Percentiles rank a stretch among this genome's conserved stretches.
Conservation (phyloP, 352 stramenopile genomes). For the Pythium angustatum region DNA sequence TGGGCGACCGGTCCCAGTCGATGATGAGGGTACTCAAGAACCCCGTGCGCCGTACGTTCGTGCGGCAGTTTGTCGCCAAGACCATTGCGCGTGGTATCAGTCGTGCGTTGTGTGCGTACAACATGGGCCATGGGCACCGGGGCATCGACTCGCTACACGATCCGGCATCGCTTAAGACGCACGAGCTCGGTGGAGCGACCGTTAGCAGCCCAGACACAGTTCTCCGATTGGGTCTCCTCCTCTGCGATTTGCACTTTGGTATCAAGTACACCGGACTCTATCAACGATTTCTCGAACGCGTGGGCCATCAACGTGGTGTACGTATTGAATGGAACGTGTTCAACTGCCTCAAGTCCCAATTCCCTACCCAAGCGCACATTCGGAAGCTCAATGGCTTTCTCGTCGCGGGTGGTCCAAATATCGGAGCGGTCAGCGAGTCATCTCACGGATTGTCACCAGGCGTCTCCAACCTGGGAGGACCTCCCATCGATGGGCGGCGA, state of each 20-base stretch:
- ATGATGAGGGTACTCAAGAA: constrained; percentile 18
- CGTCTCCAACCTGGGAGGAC: background rate
- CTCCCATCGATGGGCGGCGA: background rate
- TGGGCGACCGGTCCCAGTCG: background rate
- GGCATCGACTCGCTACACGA: background rate
- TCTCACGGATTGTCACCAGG: too few relatives aligned
- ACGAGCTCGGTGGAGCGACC: background rate
- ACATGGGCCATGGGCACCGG: constrained; percentile 24
- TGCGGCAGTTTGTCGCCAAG: constrained; percentile 39
- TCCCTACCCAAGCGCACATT: constrained; percentile 34
- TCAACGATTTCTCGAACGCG: constrained; percentile 38
- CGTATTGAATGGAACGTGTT: constrained; percentile 41
- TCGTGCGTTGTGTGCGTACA: constrained; percentile 39
- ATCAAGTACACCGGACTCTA: constrained; percentile 42
- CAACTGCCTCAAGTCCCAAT: constrained; percentile 41
- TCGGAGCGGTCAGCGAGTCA: background rate
- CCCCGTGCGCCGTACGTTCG: constrained; percentile 27
- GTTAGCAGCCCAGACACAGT: constrained; percentile 8
- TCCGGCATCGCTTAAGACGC: background rate
- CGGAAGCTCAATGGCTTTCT: constrained; percentile 35
- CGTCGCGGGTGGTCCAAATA: constrained; percentile 37
- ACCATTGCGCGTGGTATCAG: constrained; percentile 32
- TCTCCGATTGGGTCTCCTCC: constrained; percentile 38
- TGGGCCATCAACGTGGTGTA: constrained; percentile 26
- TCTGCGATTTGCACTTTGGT: constrained; percentile 47